These are phyloP conservation scores for Boletus eberwhitei DNA, from an alignment of 768 basidiomycete genomes.

Conservation along the genomic window DNA sequence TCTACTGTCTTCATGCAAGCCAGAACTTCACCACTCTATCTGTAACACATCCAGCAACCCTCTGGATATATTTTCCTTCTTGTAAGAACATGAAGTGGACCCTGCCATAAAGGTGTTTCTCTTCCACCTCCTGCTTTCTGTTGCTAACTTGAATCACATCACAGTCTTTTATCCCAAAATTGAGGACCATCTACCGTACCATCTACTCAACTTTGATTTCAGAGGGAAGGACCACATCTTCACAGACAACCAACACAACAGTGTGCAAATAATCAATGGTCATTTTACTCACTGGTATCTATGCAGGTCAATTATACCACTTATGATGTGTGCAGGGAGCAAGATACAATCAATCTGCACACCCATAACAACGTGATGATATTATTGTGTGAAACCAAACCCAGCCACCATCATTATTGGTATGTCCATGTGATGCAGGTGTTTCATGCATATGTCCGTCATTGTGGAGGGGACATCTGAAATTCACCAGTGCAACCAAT, in stretches of 20 bases:
- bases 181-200: constrained; percentile 14
- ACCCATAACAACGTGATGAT: constrained; percentile 23
- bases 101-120: constrained; percentile 7
- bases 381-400: constrained; percentile 7
- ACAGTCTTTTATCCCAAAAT: constrained; percentile 8
- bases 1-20: neutral
- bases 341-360: constrained; percentile 19
- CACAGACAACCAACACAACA: constrained; percentile 3
- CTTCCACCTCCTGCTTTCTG: neutral
- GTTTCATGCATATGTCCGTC: constrained; percentile 25
- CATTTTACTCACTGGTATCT: constrained; percentile 19
- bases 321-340: constrained; percentile 25
- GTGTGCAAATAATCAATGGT: constrained; percentile 13
- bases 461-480: neutral
- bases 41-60: neutral
- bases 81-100: neutral
- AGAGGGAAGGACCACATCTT: constrained; percentile 6
- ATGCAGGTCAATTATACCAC: constrained; percentile 33
- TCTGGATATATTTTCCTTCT: neutral
- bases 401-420: constrained; percentile 28
- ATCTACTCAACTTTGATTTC: constrained; percentile 3
- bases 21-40: constrained; percentile 10
- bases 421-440: constrained; percentile 32
- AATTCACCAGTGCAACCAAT: constrained; percentile 5
- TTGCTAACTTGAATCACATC: neutral